Evolutionary conservation across 176 grass and related monocot species (phyloP).

Genomic region (Phragmites australis): DNA sequence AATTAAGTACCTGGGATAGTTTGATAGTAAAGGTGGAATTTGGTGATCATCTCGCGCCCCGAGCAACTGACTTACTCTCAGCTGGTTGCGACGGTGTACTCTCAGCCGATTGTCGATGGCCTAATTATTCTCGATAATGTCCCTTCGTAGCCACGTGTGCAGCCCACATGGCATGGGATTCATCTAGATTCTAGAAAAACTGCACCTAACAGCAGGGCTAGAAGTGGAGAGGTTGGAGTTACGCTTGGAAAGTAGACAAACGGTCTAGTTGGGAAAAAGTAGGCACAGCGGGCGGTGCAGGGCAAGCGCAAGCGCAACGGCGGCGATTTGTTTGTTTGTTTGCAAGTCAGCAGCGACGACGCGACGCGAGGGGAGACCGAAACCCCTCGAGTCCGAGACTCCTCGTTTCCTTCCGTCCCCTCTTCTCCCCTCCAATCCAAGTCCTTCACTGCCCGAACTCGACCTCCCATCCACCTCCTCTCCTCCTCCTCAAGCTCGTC

Average conservation of each 20-base stretch:
- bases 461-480: not conserved
- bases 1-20: too few relatives aligned
- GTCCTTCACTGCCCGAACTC: constrained; percentile 13
- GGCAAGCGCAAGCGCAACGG: too few relatives aligned
- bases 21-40: too few relatives aligned
- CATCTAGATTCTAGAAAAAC: too few relatives aligned
- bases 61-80: too few relatives aligned
- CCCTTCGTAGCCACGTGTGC: not conserved
- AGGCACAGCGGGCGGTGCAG: not conserved
- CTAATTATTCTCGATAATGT: too few relatives aligned
- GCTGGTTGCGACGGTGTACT: too few relatives aligned
- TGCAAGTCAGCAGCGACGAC: constrained; percentile 56
- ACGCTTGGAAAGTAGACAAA: not conserved
- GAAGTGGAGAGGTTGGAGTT: not conserved
- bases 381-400: not conserved
- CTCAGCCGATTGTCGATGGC: too few relatives aligned
- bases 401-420: not conserved
- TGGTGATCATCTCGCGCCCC: too few relatives aligned
- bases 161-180: not conserved
- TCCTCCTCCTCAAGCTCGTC: not conserved
- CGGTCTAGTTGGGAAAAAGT: not conserved
- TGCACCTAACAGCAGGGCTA: too few relatives aligned
- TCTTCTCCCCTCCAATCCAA: not conserved
- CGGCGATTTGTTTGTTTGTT: too few relatives aligned
- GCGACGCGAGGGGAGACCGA: constrained; percentile 43